Evolutionary conservation across 2,329 filamentous ascomycete species (phyloP).

Genomic region (Trichoderma breve): DNA sequence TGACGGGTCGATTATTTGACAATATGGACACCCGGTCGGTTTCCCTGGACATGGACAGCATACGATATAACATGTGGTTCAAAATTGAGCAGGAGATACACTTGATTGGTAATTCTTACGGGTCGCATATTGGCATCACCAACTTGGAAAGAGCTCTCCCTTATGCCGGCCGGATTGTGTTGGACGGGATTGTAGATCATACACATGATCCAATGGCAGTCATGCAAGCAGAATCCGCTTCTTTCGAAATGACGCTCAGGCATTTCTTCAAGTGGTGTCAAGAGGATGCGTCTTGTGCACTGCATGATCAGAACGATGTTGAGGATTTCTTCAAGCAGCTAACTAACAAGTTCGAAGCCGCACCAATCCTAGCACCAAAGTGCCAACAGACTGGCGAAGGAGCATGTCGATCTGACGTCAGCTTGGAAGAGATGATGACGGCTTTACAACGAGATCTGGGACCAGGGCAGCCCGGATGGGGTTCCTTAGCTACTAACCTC

Average conservation of each 20-base stretch:
- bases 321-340: neutral
- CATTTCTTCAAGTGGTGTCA: slow-evolving; percentile 10
- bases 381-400: neutral
- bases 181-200: slow-evolving; percentile 38
- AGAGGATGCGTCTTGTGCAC: neutral
- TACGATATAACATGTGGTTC: neutral
- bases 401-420: neutral
- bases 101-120: neutral
- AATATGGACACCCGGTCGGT: neutral
- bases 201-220: neutral
- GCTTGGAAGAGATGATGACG: neutral
- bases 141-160: slow-evolving; percentile 27
- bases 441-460: neutral
- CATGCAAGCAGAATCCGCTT: slow-evolving; percentile 4
- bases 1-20: neutral
- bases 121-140: neutral
- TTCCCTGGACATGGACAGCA: neutral
- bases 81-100: neutral
- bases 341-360: neutral
- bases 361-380: neutral
- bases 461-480: neutral
- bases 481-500: neutral
- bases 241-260: slow-evolving; percentile 11
- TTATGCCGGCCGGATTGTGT: slow-evolving; percentile 39
- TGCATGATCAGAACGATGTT: neutral